Base-by-base conservation (phyloP, 148 eudicot species). In the Rhododendron molle region DNA sequence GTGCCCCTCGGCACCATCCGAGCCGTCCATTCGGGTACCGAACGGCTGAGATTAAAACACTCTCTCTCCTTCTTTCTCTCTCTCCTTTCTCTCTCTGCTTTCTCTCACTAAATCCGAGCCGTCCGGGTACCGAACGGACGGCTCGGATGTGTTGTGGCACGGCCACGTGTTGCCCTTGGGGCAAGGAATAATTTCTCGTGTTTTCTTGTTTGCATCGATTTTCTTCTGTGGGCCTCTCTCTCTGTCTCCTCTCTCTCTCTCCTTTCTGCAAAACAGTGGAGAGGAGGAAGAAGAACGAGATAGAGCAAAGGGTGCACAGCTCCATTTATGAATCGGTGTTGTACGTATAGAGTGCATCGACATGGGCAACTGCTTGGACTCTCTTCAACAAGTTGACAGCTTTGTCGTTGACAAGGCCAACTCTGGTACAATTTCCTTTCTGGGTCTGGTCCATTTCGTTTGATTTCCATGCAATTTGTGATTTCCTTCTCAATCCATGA, bases 311-410 rank as follows among this genome's bases (percentile, higher is more conserved):
- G 52, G 30, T 78, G 9, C 18, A 14, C 20, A 52, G 62, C 65
- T 80, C 82, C 82, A 52, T 52, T 28, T 30, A 80, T 80, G 67
- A 32, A 30, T 30, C 26, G 5, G 34, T 78, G 20, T 47, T 78
- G 32, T 78, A 12, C 81, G 81, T 44, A 26, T 26, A 47, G 56
- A 8, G 32, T 32, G 62, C 16, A 52, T 7, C 56, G 21, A 47
- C 85, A 83, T 83, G 85, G 85, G 85, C 78, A 83, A 83, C 44
- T 83, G 85, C 85, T 83, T 36, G 43, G 21, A 49, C 44, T 15
- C 56, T 26, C 79, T 65, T 83, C 58, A 56, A 71, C 49, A 49
- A 32, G 85, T 49, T 83, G 77, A 49, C 85, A 32, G 5, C 65
- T 47, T 71, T 72, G 6, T 47, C 60, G 49, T 21, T 56, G 36